Base-by-base conservation (phyloP, 148 eudicot genomes). In the Diospyros lotus region DNA sequence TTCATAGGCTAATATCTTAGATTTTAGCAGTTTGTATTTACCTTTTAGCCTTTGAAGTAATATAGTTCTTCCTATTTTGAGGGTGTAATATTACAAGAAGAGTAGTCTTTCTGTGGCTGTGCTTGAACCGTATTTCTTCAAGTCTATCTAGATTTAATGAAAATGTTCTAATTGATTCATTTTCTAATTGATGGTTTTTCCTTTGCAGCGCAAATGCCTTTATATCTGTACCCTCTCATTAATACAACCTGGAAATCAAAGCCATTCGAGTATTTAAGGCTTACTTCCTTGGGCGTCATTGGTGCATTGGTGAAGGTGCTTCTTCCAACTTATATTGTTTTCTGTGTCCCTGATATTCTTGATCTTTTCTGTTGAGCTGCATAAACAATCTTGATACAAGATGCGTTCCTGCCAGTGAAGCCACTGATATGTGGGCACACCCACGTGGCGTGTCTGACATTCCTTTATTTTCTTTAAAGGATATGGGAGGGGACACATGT, bases 191-290 rank as follows among this genome's bases (percentile, higher is more conserved):
- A 40, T 53, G 41, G 17, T 73, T 63, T 74, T 17, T 64, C 53
- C 13, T 66, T 86, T 87, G 82, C 91, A 93, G 98, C 98, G 11
- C 94, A 91, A 75, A 91, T 93, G 75, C 98, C 98, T 28, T 64
- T 91, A 53, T 93, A 93, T 84, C 77, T 93, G 79, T 89, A 89
- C 75, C 98, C 98, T 42, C 89, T 93, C 69, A 94, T 93, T 58
- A 91, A 93, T 56, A 91, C 96, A 15, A 87, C 96, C 28, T 91
- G 96, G 88, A 93, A 93, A 75, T 88, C 96, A 63, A 86, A 89
- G 88, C 98, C 98, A 42, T 91, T 91, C 79, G 98, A 93, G 82
- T 91, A 93, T 79, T 53, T 93, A 80, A 84, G 98, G 87, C 88
- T 93, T 71, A 89, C 98, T 75, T 89, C 94, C 82, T 83, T 93